These are phyloP conservation scores for Alternaria incomplexa DNA, from an alignment of 2,329 filamentous ascomycete genomes.

Conservation along the genomic window DNA sequence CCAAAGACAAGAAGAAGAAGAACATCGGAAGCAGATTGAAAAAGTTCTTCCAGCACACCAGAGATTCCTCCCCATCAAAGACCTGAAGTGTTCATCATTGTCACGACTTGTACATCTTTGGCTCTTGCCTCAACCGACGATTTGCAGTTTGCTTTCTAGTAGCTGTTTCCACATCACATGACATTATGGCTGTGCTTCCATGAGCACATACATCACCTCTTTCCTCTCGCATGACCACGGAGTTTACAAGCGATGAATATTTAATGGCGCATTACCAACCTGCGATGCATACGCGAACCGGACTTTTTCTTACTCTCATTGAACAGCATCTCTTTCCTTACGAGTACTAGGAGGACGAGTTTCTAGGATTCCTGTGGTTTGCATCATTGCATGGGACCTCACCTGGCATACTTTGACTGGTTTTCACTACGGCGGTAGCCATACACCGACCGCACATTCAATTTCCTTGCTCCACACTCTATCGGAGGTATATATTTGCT, in stretches of 20 bases:
- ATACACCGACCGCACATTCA: constrained; percentile 19
- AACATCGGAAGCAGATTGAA: constrained; percentile 73
- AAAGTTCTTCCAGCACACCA: constrained; percentile 69
- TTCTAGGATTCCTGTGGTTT: constrained; percentile 29
- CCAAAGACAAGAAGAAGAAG: constrained; percentile 72
- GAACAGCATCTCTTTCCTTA: constrained; percentile 29
- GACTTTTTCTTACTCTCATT: constrained; percentile 40
- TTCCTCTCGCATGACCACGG: constrained; percentile 45
- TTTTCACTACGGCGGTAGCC: constrained; percentile 18
- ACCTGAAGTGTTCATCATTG: constrained; percentile 16
- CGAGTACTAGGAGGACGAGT: constrained; percentile 33
- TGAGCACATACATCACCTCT: constrained; percentile 25
- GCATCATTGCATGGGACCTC: constrained; percentile 18
- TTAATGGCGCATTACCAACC: constrained; percentile 44
- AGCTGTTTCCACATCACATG: constrained; percentile 39
- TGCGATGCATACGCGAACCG: constrained; percentile 43
- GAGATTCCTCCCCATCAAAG: constrained; percentile 37
- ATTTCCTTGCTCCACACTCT: constrained; percentile 20
- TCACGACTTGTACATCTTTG: constrained; percentile 17
- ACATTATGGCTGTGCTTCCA: constrained; percentile 41
- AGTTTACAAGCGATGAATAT: constrained; percentile 46
- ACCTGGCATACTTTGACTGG: constrained; percentile 41
- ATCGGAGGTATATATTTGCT: constrained; percentile 12
- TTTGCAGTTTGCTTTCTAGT: constrained; percentile 17
- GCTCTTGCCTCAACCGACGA: constrained; percentile 25